phyloP scores from a whole-genome alignment of 1,139 yeast genomes.

The Hansenula anomala region DNA sequence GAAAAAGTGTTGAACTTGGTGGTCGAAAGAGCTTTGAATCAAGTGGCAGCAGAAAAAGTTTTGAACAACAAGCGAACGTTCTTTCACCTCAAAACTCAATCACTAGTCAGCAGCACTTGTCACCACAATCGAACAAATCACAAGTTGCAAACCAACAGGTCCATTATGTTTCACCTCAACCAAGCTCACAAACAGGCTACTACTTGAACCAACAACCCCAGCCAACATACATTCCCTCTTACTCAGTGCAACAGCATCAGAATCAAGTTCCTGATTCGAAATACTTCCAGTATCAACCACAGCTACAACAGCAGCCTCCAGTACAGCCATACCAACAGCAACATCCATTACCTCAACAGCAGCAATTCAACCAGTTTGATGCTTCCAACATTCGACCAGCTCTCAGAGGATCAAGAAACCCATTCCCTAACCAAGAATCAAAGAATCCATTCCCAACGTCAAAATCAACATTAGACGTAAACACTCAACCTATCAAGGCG shows the following conservation, averaged over 20 bases:
- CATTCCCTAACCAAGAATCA: constrained; percentile 12
- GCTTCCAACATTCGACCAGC: constrained; percentile 3
- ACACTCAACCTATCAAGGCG: constrained; percentile 4
- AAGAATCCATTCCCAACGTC: constrained; percentile 6
- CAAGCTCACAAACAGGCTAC: too few relatives aligned
- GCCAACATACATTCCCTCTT: too few relatives aligned
- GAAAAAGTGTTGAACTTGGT: constrained; percentile 1
- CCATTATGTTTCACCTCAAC: too few relatives aligned
- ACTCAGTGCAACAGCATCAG: constrained; percentile 1
- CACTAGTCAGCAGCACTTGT: too few relatives aligned
- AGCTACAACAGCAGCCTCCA: constrained; percentile 1
- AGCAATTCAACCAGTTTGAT: constrained; percentile 4
- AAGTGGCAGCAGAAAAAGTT: constrained; percentile 1
- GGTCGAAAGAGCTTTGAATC: background rate
- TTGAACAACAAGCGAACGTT: background rate
- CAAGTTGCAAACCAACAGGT: too few relatives aligned
- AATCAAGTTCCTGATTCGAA: background rate
- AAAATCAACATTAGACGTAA: constrained; percentile 5
- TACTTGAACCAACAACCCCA: too few relatives aligned
- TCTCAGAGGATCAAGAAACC: constrained; percentile 10
- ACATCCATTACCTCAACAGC: constrained; percentile 2
- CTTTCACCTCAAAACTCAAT: too few relatives aligned
- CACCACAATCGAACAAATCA: too few relatives aligned
- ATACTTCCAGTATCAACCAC: constrained; percentile 3
- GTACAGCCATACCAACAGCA: constrained; percentile 2